Evolutionary conservation across 2,329 filamentous ascomycete genomes (phyloP).

Genomic region (Alternaria brassicicola): DNA sequence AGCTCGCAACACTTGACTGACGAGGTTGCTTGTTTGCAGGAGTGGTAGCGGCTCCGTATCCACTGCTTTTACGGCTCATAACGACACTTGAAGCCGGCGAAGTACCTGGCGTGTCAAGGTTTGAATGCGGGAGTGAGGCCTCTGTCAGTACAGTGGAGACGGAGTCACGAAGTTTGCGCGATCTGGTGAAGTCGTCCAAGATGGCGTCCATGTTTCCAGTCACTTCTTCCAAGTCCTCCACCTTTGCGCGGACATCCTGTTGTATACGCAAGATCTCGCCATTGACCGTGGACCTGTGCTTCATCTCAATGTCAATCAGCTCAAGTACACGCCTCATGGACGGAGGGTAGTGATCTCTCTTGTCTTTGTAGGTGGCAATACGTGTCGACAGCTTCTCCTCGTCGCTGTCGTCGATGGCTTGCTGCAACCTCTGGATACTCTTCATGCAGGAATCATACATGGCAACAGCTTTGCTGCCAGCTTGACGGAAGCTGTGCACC

Average conservation of each 20-base stretch:
- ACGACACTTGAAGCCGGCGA: slow-evolving; percentile 72
- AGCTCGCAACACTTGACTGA: slow-evolving; percentile 53
- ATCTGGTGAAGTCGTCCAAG: slow-evolving; percentile 71
- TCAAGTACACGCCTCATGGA: slow-evolving; percentile 89
- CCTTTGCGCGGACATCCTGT: slow-evolving; percentile 82
- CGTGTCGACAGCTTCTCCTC: slow-evolving; percentile 68
- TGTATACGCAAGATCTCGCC: slow-evolving; percentile 90
- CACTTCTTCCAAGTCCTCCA: slow-evolving; percentile 75
- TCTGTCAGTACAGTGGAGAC: slow-evolving; percentile 90
- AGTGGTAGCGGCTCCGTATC: slow-evolving; percentile 52
- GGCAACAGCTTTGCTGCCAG: slow-evolving; percentile 88
- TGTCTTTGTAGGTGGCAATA: slow-evolving; percentile 91
- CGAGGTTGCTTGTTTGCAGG: slow-evolving; percentile 56
- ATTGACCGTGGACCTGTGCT: slow-evolving; percentile 93
- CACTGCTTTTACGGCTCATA: slow-evolving; percentile 58
- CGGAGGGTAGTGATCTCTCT: slow-evolving; percentile 91
- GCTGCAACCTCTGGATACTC: slow-evolving; percentile 80
- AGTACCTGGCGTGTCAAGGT: slow-evolving; percentile 64
- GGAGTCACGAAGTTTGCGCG: slow-evolving; percentile 84
- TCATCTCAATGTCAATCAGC: slow-evolving; percentile 95
- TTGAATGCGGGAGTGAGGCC: slow-evolving; percentile 71
- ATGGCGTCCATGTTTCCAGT: slow-evolving; percentile 77
- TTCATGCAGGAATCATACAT: slow-evolving; percentile 96
- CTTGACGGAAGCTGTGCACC: slow-evolving; percentile 93
- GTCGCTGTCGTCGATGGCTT: slow-evolving; percentile 75